These are phyloP conservation scores for Coleophoma cylindrospora DNA, from an alignment of 2,329 filamentous ascomycete genomes.

Conservation along the genomic window DNA sequence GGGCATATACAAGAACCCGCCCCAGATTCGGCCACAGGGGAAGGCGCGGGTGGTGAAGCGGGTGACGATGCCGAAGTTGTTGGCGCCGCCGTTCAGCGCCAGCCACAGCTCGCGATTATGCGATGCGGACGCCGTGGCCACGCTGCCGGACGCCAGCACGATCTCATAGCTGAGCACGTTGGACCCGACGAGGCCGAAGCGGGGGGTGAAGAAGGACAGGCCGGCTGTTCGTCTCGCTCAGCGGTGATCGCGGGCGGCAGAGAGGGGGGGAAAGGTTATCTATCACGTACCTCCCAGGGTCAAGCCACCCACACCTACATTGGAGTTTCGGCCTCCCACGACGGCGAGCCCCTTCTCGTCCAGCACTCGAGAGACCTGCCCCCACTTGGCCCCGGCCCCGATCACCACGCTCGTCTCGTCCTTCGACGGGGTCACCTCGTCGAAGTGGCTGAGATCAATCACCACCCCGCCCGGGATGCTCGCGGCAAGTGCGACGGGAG, in stretches of 20 bases:
- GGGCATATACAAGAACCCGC: slow-evolving; percentile 29
- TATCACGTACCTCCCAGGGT: slow-evolving; percentile 28
- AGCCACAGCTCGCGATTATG: slow-evolving; percentile 44
- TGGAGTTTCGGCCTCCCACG: slow-evolving; percentile 28
- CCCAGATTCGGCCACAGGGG: slow-evolving; percentile 19
- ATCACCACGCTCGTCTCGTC: slow-evolving; percentile 25
- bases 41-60: slow-evolving; percentile 12
- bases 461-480: slow-evolving; percentile 38
- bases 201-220: slow-evolving; percentile 23
- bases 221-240: too few relatives aligned
- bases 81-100: slow-evolving; percentile 49
- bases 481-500: slow-evolving; percentile 39
- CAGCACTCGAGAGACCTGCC: slow-evolving; percentile 29
- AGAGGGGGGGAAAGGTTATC: slow-evolving; percentile 12
- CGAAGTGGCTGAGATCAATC: slow-evolving; percentile 36
- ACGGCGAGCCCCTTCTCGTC: slow-evolving; percentile 25
- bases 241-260: too few relatives aligned
- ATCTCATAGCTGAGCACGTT: slow-evolving; percentile 44
- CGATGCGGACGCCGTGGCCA: slow-evolving; percentile 38
- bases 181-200: slow-evolving; percentile 44
- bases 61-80: slow-evolving; percentile 50
- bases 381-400: slow-evolving; percentile 31
- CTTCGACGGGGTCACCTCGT: slow-evolving; percentile 14
- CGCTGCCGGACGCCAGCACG: slow-evolving; percentile 43
- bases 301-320: slow-evolving; percentile 34